Evolutionary conservation across 306 rosid genomes (phyloP).

Genomic region (Castanospermum australe): DNA sequence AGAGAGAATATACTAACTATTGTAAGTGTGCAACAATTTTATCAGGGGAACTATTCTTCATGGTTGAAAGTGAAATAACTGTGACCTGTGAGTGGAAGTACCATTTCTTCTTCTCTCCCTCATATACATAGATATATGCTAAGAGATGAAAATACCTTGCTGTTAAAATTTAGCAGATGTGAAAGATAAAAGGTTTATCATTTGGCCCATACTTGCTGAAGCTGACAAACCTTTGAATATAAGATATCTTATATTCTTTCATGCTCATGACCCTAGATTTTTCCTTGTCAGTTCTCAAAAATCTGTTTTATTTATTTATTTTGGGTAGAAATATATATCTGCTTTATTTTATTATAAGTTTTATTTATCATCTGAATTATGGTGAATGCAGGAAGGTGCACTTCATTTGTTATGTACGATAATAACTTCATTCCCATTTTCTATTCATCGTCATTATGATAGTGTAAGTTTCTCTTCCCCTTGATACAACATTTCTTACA

Average conservation of each 20-base stretch:
- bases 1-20: no score
- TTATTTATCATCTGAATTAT: conserved; percentile 26
- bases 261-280: conserved; percentile 20
- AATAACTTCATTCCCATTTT: conserved; percentile 58
- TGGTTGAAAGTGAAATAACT: not conserved
- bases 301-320: not conserved
- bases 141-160: not conserved
- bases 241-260: conserved; percentile 17
- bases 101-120: not conserved
- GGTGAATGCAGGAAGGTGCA: conserved; percentile 76
- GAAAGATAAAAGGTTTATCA: no score
- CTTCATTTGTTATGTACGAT: conserved; percentile 59
- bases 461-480: conserved; percentile 54
- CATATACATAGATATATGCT: not conserved
- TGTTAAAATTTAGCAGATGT: not conserved
- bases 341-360: conserved; percentile 14
- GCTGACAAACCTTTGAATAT: no score
- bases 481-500: not conserved
- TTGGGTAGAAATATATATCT: not conserved
- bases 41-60: not conserved
- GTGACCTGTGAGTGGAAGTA: not conserved
- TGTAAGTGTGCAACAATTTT: no score
- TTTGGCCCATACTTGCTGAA: no score
- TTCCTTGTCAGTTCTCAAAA: not conserved
- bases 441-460: conserved; percentile 68